These are phyloP conservation scores for Salix caprea DNA, from an alignment of 345 rosid species.

Conservation along the genomic window DNA sequence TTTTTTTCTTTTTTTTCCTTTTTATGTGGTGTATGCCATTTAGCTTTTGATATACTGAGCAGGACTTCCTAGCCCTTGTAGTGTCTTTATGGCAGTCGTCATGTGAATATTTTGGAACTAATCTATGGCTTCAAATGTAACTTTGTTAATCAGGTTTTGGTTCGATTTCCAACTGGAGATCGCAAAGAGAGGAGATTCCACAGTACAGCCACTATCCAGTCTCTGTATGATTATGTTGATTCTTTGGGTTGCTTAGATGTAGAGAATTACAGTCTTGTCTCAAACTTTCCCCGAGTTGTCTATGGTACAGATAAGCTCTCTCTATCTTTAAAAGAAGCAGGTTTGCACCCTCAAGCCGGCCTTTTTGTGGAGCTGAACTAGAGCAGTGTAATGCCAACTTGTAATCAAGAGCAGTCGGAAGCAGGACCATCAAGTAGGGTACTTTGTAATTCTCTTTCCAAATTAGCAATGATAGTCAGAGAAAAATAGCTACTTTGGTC, in stretches of 20 bases:
- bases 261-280: slow-evolving; percentile 72
- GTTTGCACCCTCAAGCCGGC: slow-evolving; percentile 98
- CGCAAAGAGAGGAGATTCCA: slow-evolving; percentile 91
- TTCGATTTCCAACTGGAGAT: slow-evolving; percentile 86
- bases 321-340: slow-evolving; percentile 68
- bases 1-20: neutral
- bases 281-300: slow-evolving; percentile 78
- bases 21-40: neutral
- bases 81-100: neutral
- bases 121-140: neutral
- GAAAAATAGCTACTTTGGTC: neutral
- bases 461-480: slow-evolving; percentile 15
- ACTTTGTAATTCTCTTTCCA: slow-evolving; percentile 9
- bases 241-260: slow-evolving; percentile 76
- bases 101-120: neutral
- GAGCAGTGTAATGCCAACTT: slow-evolving; percentile 6
- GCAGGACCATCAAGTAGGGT: slow-evolving; percentile 11
- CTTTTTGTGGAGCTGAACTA: slow-evolving; percentile 90
- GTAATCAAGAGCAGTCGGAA: slow-evolving; percentile 8
- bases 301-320: slow-evolving; percentile 66
- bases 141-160: slow-evolving; percentile 54
- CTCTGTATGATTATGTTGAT: slow-evolving; percentile 80
- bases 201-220: slow-evolving; percentile 49
- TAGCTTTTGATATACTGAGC: neutral
- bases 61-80: too few relatives aligned